Conservation (phyloP, 371 early-diverging fungal genomes). For the Syncephalastrum racemosum region DNA sequence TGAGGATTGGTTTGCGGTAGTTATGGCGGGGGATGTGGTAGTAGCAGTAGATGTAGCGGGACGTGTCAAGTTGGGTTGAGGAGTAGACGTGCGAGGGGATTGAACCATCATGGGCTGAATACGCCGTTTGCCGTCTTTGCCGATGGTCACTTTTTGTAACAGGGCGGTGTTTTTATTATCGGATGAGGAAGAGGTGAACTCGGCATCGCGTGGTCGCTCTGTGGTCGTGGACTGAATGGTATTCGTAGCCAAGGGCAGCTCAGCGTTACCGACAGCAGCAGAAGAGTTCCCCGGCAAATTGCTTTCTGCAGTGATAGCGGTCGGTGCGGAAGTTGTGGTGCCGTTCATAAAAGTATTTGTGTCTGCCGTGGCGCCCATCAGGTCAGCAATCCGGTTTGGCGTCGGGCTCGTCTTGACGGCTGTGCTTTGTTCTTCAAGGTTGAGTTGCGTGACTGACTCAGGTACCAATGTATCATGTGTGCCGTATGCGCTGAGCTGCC, state of each 20-base stretch:
- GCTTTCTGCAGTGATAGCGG: not conserved
- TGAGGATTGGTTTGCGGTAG: too few species aligned
- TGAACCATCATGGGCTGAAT: constrained; percentile 64
- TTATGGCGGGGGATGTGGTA: too few species aligned
- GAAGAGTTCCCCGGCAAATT: not conserved
- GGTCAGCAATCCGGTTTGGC: constrained; percentile 40
- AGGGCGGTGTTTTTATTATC: constrained; percentile 12
- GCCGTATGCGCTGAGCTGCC: constrained; percentile 69
- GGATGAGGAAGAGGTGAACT: constrained; percentile 20
- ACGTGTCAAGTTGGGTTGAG: too few species aligned
- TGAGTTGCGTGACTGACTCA: constrained; percentile 67
- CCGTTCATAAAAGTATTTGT: constrained; percentile 5
- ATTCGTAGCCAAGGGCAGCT: not conserved
- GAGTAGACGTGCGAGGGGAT: too few species aligned
- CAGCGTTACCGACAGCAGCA: not conserved
- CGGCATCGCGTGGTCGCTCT: constrained; percentile 11
- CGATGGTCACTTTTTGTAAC: constrained; percentile 65
- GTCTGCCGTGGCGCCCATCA: constrained; percentile 40
- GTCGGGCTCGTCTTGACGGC: constrained; percentile 32
- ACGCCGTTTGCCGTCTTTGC: constrained; percentile 77
- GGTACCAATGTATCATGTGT: constrained; percentile 32
- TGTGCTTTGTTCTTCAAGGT: constrained; percentile 64
- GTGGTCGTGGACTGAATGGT: not conserved
- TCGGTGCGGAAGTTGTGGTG: constrained; percentile 11
- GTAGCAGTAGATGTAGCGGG: too few species aligned